Base-by-base conservation (phyloP, 306 rosid species). In the Phaseolus lunatus region DNA sequence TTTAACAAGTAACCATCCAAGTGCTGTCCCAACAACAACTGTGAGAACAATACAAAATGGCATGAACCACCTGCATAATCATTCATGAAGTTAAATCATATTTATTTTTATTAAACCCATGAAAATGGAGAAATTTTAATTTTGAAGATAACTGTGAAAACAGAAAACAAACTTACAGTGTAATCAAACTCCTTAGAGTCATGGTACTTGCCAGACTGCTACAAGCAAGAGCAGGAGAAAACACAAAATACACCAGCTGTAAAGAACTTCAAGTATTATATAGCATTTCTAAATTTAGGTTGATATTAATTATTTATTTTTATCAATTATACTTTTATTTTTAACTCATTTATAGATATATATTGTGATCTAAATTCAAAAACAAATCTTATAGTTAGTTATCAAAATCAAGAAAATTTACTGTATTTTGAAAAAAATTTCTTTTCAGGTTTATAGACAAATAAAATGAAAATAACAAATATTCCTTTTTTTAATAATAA, bases 41-140 rank as follows among this genome's bases (percentile, higher is more conserved):
- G 81, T 73, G 9, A 86, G 37, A 54, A 86, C 29, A 71, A 76
- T 16, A 11, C 84, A 80, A 48, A 86, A 3, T 2, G 83, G 85
- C 89, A 86, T 54, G 81, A 80, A 86, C 89, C 89, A 83, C 84
- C 89, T 86, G 26, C 29, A 62, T 2, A 41, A 41, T 26, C 37
- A 50, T 33, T 78, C 43, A 67, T 18, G 0, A 14, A 29, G 2
- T 16, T n/a, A 49, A 11, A 9, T n/a, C 0, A 48, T 0, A 0
- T 2, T 11, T 24, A 35, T 26, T 59, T 27, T 59, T 27, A 59
- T 59, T 15, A 15, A 26, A 59, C 4, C 4, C 1, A 26, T 24
- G 9, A 12, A 13, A 59, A 59, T 57, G 0, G 11, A 26, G 2
- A 56, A 11, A 13, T 26, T 59, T 59, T 59, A 27, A 27, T 59